Conservation (phyloP, 306 rosid genomes). For the Citrullus amarus region DNA sequence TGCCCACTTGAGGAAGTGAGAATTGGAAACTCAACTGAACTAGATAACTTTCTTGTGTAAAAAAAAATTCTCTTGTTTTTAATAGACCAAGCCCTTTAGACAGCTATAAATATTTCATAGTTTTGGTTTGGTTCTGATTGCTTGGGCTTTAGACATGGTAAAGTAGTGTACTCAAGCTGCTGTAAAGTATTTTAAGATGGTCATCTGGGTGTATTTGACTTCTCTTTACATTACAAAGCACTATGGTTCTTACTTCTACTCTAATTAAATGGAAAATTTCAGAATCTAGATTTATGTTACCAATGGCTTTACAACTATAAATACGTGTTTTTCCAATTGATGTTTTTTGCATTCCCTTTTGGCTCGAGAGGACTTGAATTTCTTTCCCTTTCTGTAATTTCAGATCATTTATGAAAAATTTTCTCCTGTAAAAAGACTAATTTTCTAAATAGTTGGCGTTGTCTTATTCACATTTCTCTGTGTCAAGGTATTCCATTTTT, state of each 20-base stretch:
- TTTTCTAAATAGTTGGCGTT: background rate
- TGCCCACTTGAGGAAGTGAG: background rate
- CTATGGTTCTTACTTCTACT: background rate
- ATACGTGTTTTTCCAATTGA: background rate
- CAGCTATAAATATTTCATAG: background rate
- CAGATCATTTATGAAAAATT: background rate
- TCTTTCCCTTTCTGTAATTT: background rate
- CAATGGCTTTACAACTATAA: background rate
- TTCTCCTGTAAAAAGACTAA: background rate
- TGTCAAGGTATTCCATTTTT: too few species aligned
- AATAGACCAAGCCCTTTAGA: background rate
- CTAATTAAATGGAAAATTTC: background rate
- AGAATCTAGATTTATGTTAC: conserved; percentile 3
- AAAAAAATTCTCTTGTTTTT: background rate
- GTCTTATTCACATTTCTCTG: background rate
- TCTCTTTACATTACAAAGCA: background rate
- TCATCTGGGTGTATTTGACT: background rate
- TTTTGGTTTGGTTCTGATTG: background rate
- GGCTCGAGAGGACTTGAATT: background rate
- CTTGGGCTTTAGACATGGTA: background rate
- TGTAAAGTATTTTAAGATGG: background rate
- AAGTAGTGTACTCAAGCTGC: background rate
- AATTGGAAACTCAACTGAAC: background rate
- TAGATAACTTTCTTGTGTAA: background rate
- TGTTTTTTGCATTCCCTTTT: background rate